Conservation (phyloP, 305 asterid species). For the Solanum hybrid region DNA sequence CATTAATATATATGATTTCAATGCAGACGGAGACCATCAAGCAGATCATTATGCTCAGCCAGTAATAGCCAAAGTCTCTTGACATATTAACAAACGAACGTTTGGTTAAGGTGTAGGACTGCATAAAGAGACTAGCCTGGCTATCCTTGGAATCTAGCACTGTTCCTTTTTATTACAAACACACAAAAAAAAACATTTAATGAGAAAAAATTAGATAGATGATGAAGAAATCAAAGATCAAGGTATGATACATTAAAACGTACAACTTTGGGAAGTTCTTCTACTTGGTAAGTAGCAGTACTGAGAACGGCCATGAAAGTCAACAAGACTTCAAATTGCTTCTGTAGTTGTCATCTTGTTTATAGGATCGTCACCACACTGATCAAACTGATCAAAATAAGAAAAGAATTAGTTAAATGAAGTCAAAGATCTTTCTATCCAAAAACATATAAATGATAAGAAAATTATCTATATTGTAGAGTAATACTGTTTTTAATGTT, state of each 20-base stretch:
- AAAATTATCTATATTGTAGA: not conserved
- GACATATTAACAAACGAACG: conserved; percentile 90
- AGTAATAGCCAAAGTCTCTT: conserved; percentile 94
- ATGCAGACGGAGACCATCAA: conserved; percentile 79
- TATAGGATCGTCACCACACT: conserved; percentile 62
- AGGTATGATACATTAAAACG: conserved; percentile 11
- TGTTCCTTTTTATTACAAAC: conserved; percentile 61
- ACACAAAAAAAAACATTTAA: not conserved
- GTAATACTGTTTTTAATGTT: not conserved
- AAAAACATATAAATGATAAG: not conserved
- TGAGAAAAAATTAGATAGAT: not conserved
- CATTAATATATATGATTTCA: conserved; percentile 74
- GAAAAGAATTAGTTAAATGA: not conserved
- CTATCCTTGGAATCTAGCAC: conserved; percentile 90
- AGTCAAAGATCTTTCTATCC: not conserved
- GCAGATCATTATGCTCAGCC: conserved; percentile 73
- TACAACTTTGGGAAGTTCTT: conserved; percentile 83
- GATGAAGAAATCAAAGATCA: not conserved
- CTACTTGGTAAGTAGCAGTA: conserved; percentile 53
- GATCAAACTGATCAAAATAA: not conserved
- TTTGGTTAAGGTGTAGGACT: conserved; percentile 69
- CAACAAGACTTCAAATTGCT: conserved; percentile 40
- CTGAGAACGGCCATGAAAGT: conserved; percentile 47
- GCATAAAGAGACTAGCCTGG: conserved; percentile 93
- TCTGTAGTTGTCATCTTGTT: conserved; percentile 66